phyloP scores from a whole-genome alignment of 116 monocot species.

The Iris pallida region DNA sequence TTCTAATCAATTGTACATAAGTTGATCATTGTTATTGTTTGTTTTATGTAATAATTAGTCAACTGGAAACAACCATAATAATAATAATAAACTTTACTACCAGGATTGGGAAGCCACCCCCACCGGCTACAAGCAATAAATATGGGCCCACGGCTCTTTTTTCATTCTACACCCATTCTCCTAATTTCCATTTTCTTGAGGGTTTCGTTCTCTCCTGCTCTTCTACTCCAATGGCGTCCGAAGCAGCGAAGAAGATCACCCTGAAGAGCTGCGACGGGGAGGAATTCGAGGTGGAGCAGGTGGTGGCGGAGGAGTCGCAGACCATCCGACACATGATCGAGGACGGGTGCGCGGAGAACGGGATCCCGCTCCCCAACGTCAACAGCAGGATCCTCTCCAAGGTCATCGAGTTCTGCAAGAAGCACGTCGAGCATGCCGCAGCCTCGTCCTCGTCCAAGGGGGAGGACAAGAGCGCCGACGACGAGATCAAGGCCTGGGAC shows the following conservation, averaged over 20 bases:
- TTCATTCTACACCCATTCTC: too few species aligned
- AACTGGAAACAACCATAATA: too few species aligned
- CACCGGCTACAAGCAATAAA: too few species aligned
- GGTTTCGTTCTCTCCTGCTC: too few species aligned
- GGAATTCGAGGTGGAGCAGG: slow-evolving; percentile 62
- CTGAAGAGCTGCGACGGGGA: slow-evolving; percentile 68
- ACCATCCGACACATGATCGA: slow-evolving; percentile 73
- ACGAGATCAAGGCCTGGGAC: slow-evolving; percentile 35
- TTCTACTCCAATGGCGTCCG: not conserved
- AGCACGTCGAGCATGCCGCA: slow-evolving; percentile 42
- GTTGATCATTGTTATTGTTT: too few species aligned
- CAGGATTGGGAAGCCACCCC: too few species aligned
- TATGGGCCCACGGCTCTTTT: too few species aligned
- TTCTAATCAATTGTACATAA: too few species aligned
- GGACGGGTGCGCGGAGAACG: slow-evolving; percentile 55
- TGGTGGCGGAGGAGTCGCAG: slow-evolving; percentile 55
- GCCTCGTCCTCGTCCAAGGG: not conserved
- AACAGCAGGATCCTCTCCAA: slow-evolving; percentile 62
- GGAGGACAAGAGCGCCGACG: slow-evolving; percentile 3
- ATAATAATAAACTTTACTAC: too few species aligned
- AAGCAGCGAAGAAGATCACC: slow-evolving; percentile 34
- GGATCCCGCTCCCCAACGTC: slow-evolving; percentile 69
- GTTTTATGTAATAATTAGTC: too few species aligned
- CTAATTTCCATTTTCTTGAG: too few species aligned
- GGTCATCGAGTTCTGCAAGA: slow-evolving; percentile 83